Base-by-base conservation (phyloP, 139 green algal genomes). In the Ostreobium quekettii region DNA sequence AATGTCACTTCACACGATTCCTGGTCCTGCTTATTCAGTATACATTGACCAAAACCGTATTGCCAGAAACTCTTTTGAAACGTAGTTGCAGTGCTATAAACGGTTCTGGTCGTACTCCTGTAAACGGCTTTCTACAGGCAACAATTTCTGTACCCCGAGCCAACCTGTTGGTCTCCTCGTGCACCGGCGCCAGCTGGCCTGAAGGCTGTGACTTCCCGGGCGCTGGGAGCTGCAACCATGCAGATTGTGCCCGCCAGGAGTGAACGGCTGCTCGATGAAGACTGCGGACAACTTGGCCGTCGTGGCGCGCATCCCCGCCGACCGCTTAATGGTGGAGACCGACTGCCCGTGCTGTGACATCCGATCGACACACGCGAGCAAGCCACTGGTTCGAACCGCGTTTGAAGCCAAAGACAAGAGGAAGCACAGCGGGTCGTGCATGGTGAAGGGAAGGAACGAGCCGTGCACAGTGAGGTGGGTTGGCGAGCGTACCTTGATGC, bases 181-280 rank as follows among this genome's bases (percentile, higher is more conserved):
- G n/a, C n/a, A n/a, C n/a, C n/a, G n/a, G n/a, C n/a, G n/a, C n/a
- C n/a, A n/a, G n/a, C n/a, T n/a, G n/a, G n/a, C n/a, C n/a, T n/a
- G n/a, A n/a, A n/a, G n/a, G n/a, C n/a, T n/a, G n/a, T n/a, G n/a
- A n/a, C n/a, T n/a, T n/a, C n/a, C n/a, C n/a, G n/a, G n/a, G n/a
- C n/a, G n/a, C n/a, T n/a, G n/a, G n/a, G n/a, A n/a, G n/a, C n/a
- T n/a, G n/a, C n/a, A n/a, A n/a, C n/a, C n/a, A n/a, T n/a, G n/a
- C n/a, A n/a, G n/a, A n/a, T n/a, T n/a, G n/a, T n/a, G n/a, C n/a
- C n/a, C n/a, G n/a, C 49, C 77, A 89, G 82, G 90, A 30, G 79
- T 96, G 42, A 96, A 96, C 70, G 90, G 90, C 22, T 96, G 90
- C 78, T 90, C 79, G 4, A 57, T 96, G 0, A 93, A 92, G 46